Conservation (phyloP, 306 rosid species). For the Pterocarpus macrocarpus region DNA sequence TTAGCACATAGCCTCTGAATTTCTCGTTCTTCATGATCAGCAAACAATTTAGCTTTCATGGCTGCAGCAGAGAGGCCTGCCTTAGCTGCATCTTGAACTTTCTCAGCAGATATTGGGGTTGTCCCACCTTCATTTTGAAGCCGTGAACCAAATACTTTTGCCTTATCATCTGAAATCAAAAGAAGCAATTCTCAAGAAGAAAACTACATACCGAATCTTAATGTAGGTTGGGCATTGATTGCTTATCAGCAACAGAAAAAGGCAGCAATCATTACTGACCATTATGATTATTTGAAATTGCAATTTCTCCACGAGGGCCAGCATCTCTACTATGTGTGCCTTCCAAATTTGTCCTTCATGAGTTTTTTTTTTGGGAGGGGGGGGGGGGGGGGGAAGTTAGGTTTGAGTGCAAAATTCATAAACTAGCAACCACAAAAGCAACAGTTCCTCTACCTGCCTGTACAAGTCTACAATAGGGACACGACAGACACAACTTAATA, state of each 20-base stretch:
- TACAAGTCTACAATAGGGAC: conserved; percentile 14
- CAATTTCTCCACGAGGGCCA: conserved; percentile 66
- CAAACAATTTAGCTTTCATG: conserved; percentile 93
- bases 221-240: conserved; percentile 27
- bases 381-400: not conserved
- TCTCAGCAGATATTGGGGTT: conserved; percentile 72
- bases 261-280: conserved; percentile 61
- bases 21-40: conserved; percentile 99
- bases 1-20: conserved; percentile 97
- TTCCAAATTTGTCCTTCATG: conserved; percentile 77
- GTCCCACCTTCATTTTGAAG: conserved; percentile 67
- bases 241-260: conserved; percentile 21
- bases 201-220: conserved; percentile 32
- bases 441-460: conserved; percentile 12
- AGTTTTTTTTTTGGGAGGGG: not conserved
- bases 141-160: conserved; percentile 64
- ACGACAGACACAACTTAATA: conserved; percentile 36
- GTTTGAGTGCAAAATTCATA: conserved; percentile 41
- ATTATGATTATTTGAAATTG: conserved; percentile 68
- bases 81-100: conserved; percentile 87
- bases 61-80: conserved; percentile 99
- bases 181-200: conserved; percentile 38
- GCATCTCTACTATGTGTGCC: conserved; percentile 62
- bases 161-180: conserved; percentile 70
- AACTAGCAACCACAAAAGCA: conserved; percentile 40